phyloP scores from a whole-genome alignment of 2,329 filamentous ascomycete species.

The Sporothrix luriei region DNA sequence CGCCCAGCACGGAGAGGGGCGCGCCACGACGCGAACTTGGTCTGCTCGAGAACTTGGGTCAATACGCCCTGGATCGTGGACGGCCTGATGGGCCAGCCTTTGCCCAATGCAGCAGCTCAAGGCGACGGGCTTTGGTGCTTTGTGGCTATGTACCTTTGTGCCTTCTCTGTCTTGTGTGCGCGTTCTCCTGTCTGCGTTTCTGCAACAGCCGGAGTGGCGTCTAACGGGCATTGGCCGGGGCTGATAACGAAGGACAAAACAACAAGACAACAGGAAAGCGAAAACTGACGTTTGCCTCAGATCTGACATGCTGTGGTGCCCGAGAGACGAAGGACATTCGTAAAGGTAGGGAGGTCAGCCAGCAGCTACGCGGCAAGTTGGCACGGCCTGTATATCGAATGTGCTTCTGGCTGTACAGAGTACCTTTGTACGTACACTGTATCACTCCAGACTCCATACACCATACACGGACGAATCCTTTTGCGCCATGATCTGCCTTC shows the following conservation, averaged over 20 bases:
- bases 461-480: not conserved
- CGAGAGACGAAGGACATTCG: not conserved
- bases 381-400: not conserved
- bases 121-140: conserved; percentile 10
- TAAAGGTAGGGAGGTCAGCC: conserved; percentile 6
- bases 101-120: conserved; percentile 29
- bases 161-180: not conserved
- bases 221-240: conserved; percentile 9
- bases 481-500: not conserved
- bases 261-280: not conserved
- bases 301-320: not conserved
- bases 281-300: not conserved
- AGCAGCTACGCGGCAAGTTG: not conserved
- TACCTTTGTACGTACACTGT: too few species aligned
- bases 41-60: not conserved
- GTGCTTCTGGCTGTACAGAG: not conserved
- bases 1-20: conserved; percentile 4
- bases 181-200: not conserved
- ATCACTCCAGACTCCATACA: too few species aligned
- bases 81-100: not conserved
- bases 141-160: not conserved
- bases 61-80: not conserved
- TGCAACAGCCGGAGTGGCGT: conserved; percentile 15
- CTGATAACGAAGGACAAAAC: not conserved
- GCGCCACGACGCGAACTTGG: not conserved